Conservation (phyloP, 148 eudicot genomes). For the Nepenthes gracilis region DNA sequence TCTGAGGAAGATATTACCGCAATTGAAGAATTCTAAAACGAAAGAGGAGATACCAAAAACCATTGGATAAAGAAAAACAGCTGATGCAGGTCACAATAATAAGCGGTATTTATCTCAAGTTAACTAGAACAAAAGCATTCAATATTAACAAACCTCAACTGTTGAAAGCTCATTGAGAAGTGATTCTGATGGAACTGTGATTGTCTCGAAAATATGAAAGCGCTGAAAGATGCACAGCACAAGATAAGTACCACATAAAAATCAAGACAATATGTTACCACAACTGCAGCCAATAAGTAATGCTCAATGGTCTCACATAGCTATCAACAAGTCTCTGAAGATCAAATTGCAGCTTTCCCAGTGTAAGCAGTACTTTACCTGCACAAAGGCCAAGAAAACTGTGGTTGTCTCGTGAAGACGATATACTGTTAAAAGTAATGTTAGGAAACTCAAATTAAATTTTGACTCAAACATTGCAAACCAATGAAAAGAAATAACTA, state of each 20-base stretch:
- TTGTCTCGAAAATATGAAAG: slow-evolving; percentile 67
- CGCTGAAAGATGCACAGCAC: slow-evolving; percentile 44
- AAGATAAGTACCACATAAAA: slow-evolving; percentile 7
- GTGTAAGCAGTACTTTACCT: slow-evolving; percentile 83
- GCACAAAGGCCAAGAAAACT: slow-evolving; percentile 12
- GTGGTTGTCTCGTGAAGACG: not conserved
- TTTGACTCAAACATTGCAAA: too few species aligned
- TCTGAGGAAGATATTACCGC: too few species aligned
- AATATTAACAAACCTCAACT: slow-evolving; percentile 58
- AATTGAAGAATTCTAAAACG: too few species aligned
- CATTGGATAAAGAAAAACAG: not conserved
- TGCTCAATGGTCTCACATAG: slow-evolving; percentile 46
- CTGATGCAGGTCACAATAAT: not conserved
- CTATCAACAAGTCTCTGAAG: slow-evolving; percentile 81
- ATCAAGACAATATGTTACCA: not conserved
- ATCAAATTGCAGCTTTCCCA: slow-evolving; percentile 79
- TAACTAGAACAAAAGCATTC: not conserved
- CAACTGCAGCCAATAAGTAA: not conserved
- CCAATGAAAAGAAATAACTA: too few species aligned
- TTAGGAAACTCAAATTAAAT: not conserved
- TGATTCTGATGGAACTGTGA: slow-evolving; percentile 89
- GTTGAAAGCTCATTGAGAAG: slow-evolving; percentile 77
- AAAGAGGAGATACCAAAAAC: not conserved
- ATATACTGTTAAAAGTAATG: not conserved
- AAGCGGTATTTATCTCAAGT: not conserved